Evolutionary conservation across 2,329 filamentous ascomycete genomes (phyloP).

Genomic region (Colletotrichum viniferum): DNA sequence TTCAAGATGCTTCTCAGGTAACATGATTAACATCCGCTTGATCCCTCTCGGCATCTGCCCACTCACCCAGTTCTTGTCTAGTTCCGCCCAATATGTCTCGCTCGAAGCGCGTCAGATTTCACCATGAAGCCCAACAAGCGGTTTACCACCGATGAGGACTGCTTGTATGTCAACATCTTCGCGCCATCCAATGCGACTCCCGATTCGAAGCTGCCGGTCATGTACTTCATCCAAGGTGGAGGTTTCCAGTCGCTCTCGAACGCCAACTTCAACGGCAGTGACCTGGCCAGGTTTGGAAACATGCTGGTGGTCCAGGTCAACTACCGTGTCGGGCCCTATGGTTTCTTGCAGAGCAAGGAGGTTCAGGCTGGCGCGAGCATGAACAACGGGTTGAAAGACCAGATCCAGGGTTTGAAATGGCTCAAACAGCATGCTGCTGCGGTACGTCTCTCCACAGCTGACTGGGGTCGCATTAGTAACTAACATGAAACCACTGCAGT

Average conservation of each 20-base stretch:
- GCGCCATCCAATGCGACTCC: conserved; percentile 59
- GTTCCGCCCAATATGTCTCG: conserved; percentile 17
- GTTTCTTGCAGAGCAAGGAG: conserved; percentile 69
- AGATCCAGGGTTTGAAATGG: conserved; percentile 73
- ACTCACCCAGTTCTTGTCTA: neutral
- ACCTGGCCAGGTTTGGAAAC: conserved; percentile 31
- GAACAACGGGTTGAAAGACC: conserved; percentile 75
- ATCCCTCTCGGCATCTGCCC: neutral
- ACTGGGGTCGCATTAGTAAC: neutral
- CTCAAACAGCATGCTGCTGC: conserved; percentile 65
- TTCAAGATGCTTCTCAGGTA: neutral
- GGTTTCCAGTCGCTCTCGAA: conserved; percentile 60
- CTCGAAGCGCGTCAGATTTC: conserved; percentile 20
- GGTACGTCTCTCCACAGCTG: conserved; percentile 23
- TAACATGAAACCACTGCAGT: conserved; percentile 44
- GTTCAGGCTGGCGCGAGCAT: conserved; percentile 46
- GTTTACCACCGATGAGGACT: conserved; percentile 60
- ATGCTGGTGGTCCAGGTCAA: conserved; percentile 77
- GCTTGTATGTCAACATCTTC: conserved; percentile 70
- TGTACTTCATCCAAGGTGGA: conserved; percentile 62
- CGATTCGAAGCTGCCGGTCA: conserved; percentile 65
- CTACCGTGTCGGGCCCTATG: conserved; percentile 77
- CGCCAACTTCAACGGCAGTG: conserved; percentile 17
- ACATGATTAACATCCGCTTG: neutral
- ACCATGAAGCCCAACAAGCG: conserved; percentile 25